Evolutionary conservation across 805 yeast species (phyloP), one percentile per base, ranked within the genome.

Genomic region (Saccharomycopsis malanga): DNA sequence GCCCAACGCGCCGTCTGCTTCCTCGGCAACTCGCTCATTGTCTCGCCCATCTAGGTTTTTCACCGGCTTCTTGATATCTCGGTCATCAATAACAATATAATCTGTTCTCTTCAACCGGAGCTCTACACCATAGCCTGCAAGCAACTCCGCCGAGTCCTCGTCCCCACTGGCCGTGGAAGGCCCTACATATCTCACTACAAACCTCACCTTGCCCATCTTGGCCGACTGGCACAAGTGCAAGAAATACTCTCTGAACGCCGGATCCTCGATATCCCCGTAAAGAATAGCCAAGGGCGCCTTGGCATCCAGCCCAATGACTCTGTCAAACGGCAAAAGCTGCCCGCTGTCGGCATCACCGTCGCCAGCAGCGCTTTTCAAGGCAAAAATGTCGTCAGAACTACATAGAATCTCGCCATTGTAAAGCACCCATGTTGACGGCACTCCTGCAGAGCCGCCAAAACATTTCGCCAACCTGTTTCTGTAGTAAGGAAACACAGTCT

Each of bases 161-260:
- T 29, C 30, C 4, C 18, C 12, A 17, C 37, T 5, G 4, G 7
- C 29, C 4, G 18, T 9, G 5, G 44, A n/a, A 22, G 35, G 49
- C 0, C 83, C 81, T 10, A 77, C 69, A 56, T 87, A 81, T 55
- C 96, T 73, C 83, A 94, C 77, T 2, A 81, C 74, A 60, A 86
- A 83, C 42, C 84, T 71, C 23, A 88, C 59, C 57, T 85, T 84
- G 0, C 85, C 91, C 2, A 69, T 61, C 14, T 65, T 57, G 0
- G 95, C 82, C 48, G 80, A 77, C 34, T 74, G 72, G 49, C 69
- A 72, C 44, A 91, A 62, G 48, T 78, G 73, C 12, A 68, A 60
- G 56, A 86, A 79, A 65, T 84, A 81, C 4, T 66, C 66, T 14
- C 66, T 66, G 55, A 87, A 83, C 2, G 67, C 62, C 0, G 57